phyloP scores from a whole-genome alignment of 371 early-diverging fungal species.

The Syncephalastrum racemosum region DNA sequence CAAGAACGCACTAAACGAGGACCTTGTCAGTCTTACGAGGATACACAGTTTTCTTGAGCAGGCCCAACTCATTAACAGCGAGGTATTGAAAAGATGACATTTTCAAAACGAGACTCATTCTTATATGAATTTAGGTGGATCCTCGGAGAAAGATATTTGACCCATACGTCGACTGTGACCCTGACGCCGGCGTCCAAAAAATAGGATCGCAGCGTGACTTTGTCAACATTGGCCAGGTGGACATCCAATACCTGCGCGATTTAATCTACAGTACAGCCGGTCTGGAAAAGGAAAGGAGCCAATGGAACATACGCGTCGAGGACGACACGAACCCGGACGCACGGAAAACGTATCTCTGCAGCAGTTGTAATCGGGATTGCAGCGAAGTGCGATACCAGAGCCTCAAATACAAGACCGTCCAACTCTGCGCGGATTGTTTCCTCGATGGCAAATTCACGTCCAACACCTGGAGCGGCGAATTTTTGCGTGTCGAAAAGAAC shows the following conservation, averaged over 20 bases:
- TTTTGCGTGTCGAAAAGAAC: constrained; percentile 35
- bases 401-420: constrained; percentile 28
- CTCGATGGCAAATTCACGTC: constrained; percentile 44
- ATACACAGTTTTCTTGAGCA: constrained; percentile 97
- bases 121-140: constrained; percentile 25
- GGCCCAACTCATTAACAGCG: constrained; percentile 96
- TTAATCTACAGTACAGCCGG: constrained; percentile 21
- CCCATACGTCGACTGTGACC: constrained; percentile 40
- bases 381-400: constrained; percentile 41
- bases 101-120: background rate
- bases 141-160: constrained; percentile 46
- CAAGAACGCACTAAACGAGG: constrained; percentile 87
- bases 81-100: constrained; percentile 50
- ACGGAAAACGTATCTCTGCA: constrained; percentile 28
- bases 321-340: constrained; percentile 34
- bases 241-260: constrained; percentile 30
- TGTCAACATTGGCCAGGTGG: constrained; percentile 12
- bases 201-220: constrained; percentile 36
- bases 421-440: constrained; percentile 43
- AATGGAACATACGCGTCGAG: constrained; percentile 29
- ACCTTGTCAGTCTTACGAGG: constrained; percentile 90
- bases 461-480: constrained; percentile 37
- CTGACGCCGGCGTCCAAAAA: constrained; percentile 23
- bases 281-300: background rate
- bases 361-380: constrained; percentile 34